Base-by-base conservation (phyloP, 129 eudicot species). In the Heracleum sosnowskyi region DNA sequence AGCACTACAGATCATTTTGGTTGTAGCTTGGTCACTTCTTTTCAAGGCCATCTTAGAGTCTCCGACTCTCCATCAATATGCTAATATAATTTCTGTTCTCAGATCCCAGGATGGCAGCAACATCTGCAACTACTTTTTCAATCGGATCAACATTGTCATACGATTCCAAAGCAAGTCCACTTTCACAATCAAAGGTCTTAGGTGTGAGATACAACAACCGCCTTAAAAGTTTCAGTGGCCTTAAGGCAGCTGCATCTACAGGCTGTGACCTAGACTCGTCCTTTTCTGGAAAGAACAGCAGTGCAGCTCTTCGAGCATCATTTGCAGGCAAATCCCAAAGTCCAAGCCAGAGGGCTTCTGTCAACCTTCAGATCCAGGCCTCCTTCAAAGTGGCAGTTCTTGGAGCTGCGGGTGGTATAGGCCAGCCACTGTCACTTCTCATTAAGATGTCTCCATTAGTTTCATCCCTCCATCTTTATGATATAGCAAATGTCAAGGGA, bases 361-460 rank as follows among this genome's bases (percentile, higher is more conserved):
- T 60, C 2, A 40, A 66, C 72, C 83, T 85, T 40, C 84, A 85
- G 83, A 82, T 86, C 69, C 87, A 88, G 62, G 96, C 97, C 62
- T 90, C 93, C 47, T 92, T 90, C 84, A 90, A 92, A 82, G 97
- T 92, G 31, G 97, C 96, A 11, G 78, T 92, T 55, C 96, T 92
- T 75, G 97, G 97, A 81, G 97, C 97, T 74, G 87, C 90, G 80
- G 97, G 96, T 18, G 91, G 97, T 29, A 90, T 92, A 3, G 97
- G 97, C 55, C 97, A 92, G 74, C 97, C 97, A 69, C 90, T 92
- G 20, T 80, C 97, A 57, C 97, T 92, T 82, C 79, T 90, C 76
- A 69, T 92, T 36, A 92, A 92, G 80, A 92, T 92, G 97, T 92
- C 97, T 11, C 97, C 97, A 20, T 73, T 92, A 75, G 91, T 92